A percentile compares a stretch with the other conserved stretches of the same genome.
Evolutionary conservation across 2,329 filamentous ascomycete species (phyloP).

Genomic region (Microdochium trichocladiopsis): DNA sequence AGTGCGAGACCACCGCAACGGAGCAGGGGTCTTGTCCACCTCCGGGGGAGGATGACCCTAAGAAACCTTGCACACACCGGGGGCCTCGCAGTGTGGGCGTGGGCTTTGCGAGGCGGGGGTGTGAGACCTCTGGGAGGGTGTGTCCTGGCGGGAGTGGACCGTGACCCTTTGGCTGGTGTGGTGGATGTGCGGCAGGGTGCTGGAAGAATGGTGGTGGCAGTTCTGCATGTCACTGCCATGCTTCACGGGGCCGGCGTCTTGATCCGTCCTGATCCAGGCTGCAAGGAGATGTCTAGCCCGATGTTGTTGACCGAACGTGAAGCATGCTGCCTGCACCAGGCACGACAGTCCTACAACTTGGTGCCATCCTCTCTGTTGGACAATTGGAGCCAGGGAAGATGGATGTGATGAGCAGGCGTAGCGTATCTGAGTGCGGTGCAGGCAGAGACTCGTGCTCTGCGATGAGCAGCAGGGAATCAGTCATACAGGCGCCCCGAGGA

Average conservation of each 20-base stretch:
- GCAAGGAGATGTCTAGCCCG: too few relatives aligned
- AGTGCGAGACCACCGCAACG: neutral
- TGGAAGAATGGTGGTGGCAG: neutral
- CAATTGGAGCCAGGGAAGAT: too few relatives aligned
- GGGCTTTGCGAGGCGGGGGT: neutral
- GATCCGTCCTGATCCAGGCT: too few relatives aligned
- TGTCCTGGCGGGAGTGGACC: neutral
- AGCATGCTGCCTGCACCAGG: too few relatives aligned
- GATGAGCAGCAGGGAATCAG: too few relatives aligned
- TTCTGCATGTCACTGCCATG: neutral
- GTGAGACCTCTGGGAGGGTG: neutral
- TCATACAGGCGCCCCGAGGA: too few relatives aligned
- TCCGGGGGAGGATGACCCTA: neutral
- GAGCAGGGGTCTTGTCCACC: neutral
- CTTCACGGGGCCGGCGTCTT: neutral
- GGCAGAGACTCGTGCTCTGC: too few relatives aligned
- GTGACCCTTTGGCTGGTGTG: neutral
- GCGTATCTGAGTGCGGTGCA: too few relatives aligned
- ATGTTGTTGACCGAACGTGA: too few relatives aligned
- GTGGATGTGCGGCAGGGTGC: conserved; percentile 1
- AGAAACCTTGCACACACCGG: neutral
- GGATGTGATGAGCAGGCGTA: too few relatives aligned
- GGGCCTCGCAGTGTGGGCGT: neutral
- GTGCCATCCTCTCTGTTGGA: too few relatives aligned
- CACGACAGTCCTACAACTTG: too few relatives aligned